Base-by-base conservation (phyloP, 1,284 basidiomycete genomes). In the Sporisorium scitamineum region DNA sequence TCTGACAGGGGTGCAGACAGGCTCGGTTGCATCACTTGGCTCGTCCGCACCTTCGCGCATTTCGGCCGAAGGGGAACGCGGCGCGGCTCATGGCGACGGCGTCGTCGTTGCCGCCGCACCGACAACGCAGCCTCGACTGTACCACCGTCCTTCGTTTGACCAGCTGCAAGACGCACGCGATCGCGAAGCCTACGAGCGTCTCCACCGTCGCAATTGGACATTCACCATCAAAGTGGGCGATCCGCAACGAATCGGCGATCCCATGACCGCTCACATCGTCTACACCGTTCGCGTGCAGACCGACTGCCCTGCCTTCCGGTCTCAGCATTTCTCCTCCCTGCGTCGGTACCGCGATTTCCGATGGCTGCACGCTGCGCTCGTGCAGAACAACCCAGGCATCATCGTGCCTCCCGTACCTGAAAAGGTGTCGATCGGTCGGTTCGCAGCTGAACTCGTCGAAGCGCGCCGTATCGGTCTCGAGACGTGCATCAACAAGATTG, bases 371-470 rank as follows among this genome's bases (percentile, higher is more conserved):
- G 95, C 96, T 80, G 91, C 92, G 0, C 89, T 99, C 1, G 92
- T 92, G 0, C 85, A 88, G 80, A 98, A 97, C 87, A 98, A 99
- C 82, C 95, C 97, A 1, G 97, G 96, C 4, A 94, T 98, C 5
- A 93, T 99, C 53, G 94, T 99, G 0, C 97, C 96, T 5, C 95
- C 96, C 0, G 93, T 94, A 1, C 96, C 96, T 0, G 96, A 96
- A 86, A 99, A 99, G 88, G 94, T 93, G 75, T 88, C 93, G 0
- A 93, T 97, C 79, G 86, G 86, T 3, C 83, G 87, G 18, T 87
- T 87, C 61, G 81, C 83, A 3, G 80, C 85, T 26, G 86, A 86
- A 27, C 82, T 87, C 39, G 85, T 87, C 61, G 87, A 87, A 61
- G 85, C 84, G 54, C 76, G 87, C 3, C 72, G 87, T 1, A 79